These are phyloP conservation scores for Cytospora piceae DNA, from an alignment of 2,329 filamentous ascomycete species.

Conservation along the genomic window DNA sequence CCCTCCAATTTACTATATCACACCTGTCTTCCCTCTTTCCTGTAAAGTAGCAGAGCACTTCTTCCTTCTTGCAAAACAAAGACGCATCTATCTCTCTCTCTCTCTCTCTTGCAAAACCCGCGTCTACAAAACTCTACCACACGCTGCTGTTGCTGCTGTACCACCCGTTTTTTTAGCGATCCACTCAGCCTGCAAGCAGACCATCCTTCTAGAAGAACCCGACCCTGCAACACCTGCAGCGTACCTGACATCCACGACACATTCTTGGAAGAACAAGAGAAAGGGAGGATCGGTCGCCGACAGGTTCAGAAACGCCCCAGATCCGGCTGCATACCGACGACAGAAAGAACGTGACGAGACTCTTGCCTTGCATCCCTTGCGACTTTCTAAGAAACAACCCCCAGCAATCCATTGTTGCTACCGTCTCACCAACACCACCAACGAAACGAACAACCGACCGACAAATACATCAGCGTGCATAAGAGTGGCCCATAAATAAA, in stretches of 20 bases:
- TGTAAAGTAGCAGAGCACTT: slow-evolving; percentile 26
- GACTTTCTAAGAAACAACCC: slow-evolving; percentile 20
- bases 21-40: slow-evolving; percentile 19
- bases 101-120: slow-evolving; percentile 16
- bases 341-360: slow-evolving; percentile 3
- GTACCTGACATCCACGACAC: slow-evolving; percentile 30
- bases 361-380: slow-evolving; percentile 24
- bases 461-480: slow-evolving; percentile 26
- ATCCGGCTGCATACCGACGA: slow-evolving; percentile 11
- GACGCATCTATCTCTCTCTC: neutral
- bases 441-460: slow-evolving; percentile 16
- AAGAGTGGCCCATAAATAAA: slow-evolving; percentile 32
- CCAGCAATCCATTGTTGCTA: neutral
- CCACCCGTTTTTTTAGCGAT: slow-evolving; percentile 11
- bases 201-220: slow-evolving; percentile 28
- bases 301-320: slow-evolving; percentile 21
- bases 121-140: slow-evolving; percentile 17
- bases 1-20: slow-evolving; percentile 28
- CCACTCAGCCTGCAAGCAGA: slow-evolving; percentile 27
- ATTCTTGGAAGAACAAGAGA: slow-evolving; percentile 2
- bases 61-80: slow-evolving; percentile 17
- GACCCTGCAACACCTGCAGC: slow-evolving; percentile 28
- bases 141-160: slow-evolving; percentile 17
- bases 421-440: slow-evolving; percentile 19
- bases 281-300: slow-evolving; percentile 11